phyloP scores from a whole-genome alignment of 192 early-diverging fungal genomes.

The Backusella westeae region DNA sequence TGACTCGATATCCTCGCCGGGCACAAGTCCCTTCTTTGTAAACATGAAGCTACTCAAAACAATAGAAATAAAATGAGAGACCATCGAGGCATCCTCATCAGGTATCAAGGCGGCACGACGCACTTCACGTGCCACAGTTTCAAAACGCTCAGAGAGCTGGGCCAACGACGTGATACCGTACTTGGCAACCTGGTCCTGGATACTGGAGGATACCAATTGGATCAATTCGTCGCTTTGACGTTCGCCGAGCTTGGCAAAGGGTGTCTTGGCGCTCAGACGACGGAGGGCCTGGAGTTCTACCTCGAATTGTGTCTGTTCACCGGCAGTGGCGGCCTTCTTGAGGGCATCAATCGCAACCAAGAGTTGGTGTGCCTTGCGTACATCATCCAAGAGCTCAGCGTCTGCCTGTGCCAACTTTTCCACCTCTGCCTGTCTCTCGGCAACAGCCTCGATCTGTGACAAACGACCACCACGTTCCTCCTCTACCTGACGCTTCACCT shows the following conservation, averaged over 20 bases:
- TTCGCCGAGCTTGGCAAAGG: constrained; percentile 32
- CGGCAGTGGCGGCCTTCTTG: constrained; percentile 50
- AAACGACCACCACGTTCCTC: constrained; percentile 88
- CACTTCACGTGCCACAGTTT: constrained; percentile 65
- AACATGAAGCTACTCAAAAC: constrained; percentile 77
- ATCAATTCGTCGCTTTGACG: constrained; percentile 44
- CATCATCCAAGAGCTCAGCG: constrained; percentile 64
- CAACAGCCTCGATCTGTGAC: constrained; percentile 79
- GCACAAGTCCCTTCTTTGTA: constrained; percentile 79
- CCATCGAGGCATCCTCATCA: constrained; percentile 76
- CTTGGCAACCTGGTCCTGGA: constrained; percentile 56
- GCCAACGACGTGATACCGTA: constrained; percentile 65
- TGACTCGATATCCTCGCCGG: constrained; percentile 85
- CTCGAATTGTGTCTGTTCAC: constrained; percentile 59
- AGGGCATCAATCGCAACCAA: constrained; percentile 70
- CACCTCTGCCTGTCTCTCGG: constrained; percentile 67
- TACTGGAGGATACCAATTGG: constrained; percentile 59
- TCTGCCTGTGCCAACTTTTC: constrained; percentile 65
- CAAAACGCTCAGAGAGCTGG: constrained; percentile 70
- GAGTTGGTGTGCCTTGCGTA: constrained; percentile 58
- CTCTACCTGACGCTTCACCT: constrained; percentile 81
- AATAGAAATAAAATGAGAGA: constrained; percentile 75
- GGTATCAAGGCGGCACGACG: constrained; percentile 82
- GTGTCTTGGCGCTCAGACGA: constrained; percentile 47
- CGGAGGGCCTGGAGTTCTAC: constrained; percentile 64